Evolutionary conservation across 345 rosid genomes (phyloP), one percentile per base, ranked within the genome.

Genomic region (Boechera stricta): DNA sequence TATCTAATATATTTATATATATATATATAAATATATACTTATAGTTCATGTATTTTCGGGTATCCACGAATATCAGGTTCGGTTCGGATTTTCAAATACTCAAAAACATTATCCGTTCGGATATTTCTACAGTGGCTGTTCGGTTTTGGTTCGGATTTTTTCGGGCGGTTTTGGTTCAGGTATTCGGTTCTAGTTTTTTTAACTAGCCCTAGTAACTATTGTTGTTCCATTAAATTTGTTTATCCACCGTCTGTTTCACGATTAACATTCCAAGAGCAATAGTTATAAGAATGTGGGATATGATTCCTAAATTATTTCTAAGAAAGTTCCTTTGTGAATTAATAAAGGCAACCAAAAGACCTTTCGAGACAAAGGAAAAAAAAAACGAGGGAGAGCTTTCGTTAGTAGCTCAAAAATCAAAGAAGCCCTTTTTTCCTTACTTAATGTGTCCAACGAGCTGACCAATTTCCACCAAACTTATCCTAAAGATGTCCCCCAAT

Each of bases 381-480:
- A 9, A 31, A 51, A 6, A 24, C 28, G 11, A 57, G 10, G 9
- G 15, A 39, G 15, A 31, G 56, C 63, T 78, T 74, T 74, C 74
- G 56, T 60, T 51, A 61, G 74, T 49, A 67, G 74, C 64, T 79
- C 78, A 72, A 67, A 77, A 79, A 73, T 79, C 78, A 67, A 79
- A 67, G 64, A 72, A 73, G 21, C 28, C 64, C 39, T 59, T 73
- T 72, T 78, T 78, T 73, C 67, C 15, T 78, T 64, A 35, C 67
- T 65, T 79, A 73, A 63, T 81, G 74, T 55, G 84, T 71, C 47
- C 81, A 77, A 65, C 49, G 79, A 72, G 82, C 80, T 53, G 73
- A 81, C 84, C 73, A 61, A 74, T 55, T 72, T 73, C 15, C 61
- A 85, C 79, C 84, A 74, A 66, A 78, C 80, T 31, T 77, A 54